A percentile compares a stretch with the other conserved stretches of the same genome.
Conservation (phyloP, 73 alveolate genomes). For the Tetrahymena elliotti region DNA sequence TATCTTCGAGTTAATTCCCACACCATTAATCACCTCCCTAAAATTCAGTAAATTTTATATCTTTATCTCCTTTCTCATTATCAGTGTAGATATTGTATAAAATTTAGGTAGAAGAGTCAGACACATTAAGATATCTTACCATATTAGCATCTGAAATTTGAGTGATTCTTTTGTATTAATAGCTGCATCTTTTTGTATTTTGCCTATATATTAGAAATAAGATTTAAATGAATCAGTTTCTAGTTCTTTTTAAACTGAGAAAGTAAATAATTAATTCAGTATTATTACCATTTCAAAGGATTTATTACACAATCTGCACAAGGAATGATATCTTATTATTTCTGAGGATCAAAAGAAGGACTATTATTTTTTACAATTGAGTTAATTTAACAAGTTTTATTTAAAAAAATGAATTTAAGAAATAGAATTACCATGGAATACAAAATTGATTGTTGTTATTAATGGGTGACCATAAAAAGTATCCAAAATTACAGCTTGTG, state of each 20-base stretch:
- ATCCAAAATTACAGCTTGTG: background rate
- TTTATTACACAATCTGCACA: background rate
- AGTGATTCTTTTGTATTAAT: background rate
- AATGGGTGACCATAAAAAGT: background rate
- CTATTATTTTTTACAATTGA: too few relatives aligned
- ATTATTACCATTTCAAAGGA: background rate
- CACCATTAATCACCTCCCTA: background rate
- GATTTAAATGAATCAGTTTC: background rate
- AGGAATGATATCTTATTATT: background rate
- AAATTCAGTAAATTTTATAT: background rate
- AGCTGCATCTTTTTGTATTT: background rate
- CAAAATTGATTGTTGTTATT: background rate
- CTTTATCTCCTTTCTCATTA: background rate
- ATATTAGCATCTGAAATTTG: background rate
- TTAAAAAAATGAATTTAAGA: background rate
- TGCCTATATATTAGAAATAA: background rate
- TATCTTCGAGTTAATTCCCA: background rate
- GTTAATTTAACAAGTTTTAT: background rate
- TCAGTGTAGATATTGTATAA: background rate
- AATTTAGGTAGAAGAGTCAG: background rate
- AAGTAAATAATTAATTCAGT: too few relatives aligned
- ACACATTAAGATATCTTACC: background rate
- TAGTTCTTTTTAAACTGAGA: background rate
- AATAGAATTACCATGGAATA: background rate
- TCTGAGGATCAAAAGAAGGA: background rate